Percentiles rank a stretch among this genome's conserved stretches.
phyloP scores from a whole-genome alignment of 305 asterid species.

The Fraxinus dipetala region DNA sequence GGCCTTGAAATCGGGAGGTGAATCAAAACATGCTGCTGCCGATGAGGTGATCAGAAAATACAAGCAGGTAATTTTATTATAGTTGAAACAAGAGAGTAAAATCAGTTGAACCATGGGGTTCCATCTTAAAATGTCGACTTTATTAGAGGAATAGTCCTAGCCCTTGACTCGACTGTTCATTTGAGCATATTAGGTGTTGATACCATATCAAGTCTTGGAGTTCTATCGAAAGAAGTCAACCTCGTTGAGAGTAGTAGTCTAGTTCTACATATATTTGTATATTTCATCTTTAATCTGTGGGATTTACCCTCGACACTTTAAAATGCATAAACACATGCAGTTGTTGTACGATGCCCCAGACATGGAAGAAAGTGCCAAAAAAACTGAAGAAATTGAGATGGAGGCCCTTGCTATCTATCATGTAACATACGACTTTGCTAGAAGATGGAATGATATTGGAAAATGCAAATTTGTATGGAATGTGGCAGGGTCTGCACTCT shows the following conservation, averaged over 20 bases:
- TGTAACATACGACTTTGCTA: slow-evolving; percentile 45
- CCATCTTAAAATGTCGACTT: not conserved
- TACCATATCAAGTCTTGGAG: not conserved
- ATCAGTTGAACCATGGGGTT: not conserved
- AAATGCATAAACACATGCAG: slow-evolving; percentile 33
- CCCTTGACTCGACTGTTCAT: not conserved
- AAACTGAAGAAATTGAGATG: slow-evolving; percentile 26
- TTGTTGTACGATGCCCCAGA: slow-evolving; percentile 58
- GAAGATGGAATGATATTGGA: not conserved
- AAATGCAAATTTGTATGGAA: slow-evolving; percentile 78
- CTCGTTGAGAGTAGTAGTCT: not conserved
- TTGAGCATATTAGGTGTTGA: not conserved
- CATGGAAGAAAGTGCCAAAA: slow-evolving; percentile 45
- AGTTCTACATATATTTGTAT: not conserved
- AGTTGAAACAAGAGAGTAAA: not conserved
- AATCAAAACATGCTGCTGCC: slow-evolving; percentile 40
- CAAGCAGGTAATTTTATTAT: slow-evolving; percentile 50
- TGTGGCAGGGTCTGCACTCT: slow-evolving; percentile 69
- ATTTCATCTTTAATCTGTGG: not conserved
- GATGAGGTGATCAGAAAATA: slow-evolving; percentile 49
- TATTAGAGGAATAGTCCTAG: not conserved
- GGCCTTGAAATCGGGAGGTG: slow-evolving; percentile 34
- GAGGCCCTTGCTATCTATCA: slow-evolving; percentile 74
- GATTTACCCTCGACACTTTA: not conserved
- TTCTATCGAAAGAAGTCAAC: not conserved